Evolutionary conservation across 805 yeast genomes (phyloP).

Genomic region (Candida argentea): DNA sequence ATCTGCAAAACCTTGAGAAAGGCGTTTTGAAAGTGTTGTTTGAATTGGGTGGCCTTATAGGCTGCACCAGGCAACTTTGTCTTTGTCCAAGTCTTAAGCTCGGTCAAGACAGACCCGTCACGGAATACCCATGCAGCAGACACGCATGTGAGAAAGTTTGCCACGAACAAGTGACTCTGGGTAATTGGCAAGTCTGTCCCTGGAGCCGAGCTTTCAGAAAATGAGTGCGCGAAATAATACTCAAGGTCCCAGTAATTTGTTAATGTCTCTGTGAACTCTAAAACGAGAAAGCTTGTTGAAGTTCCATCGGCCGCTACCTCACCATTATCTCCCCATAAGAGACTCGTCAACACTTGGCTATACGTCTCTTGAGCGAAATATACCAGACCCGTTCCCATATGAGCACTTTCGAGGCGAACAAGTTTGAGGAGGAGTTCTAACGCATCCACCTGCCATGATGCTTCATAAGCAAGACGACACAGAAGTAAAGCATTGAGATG

Average conservation of each 20-base stretch:
- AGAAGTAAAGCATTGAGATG: slow-evolving; percentile 32
- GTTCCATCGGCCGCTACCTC: slow-evolving; percentile 36
- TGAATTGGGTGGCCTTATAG: slow-evolving; percentile 36
- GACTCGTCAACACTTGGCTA: slow-evolving; percentile 26
- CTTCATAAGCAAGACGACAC: slow-evolving; percentile 32
- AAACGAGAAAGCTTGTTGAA: slow-evolving; percentile 35
- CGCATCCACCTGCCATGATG: slow-evolving; percentile 41
- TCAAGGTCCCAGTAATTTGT: slow-evolving; percentile 65
- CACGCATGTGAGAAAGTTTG: slow-evolving; percentile 32
- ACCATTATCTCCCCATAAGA: slow-evolving; percentile 22
- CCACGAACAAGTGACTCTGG: slow-evolving; percentile 18
- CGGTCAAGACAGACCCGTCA: slow-evolving; percentile 14
- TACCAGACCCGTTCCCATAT: slow-evolving; percentile 40
- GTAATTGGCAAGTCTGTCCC: no score
- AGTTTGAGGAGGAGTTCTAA: slow-evolving; percentile 49
- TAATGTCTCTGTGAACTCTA: slow-evolving; percentile 50
- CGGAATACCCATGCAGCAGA: slow-evolving; percentile 15
- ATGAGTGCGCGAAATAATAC: slow-evolving; percentile 54
- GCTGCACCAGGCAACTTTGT: slow-evolving; percentile 28
- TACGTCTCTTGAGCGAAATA: slow-evolving; percentile 54
- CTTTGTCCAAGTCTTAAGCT: slow-evolving; percentile 16
- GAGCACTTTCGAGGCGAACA: slow-evolving; percentile 43
- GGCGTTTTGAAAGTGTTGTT: slow-evolving; percentile 56
- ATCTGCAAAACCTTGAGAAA: slow-evolving; percentile 51
- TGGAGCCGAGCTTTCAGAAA: slow-evolving; percentile 19